phyloP scores from a whole-genome alignment of 2,329 filamentous ascomycete genomes.

The Teratosphaeria viscida region DNA sequence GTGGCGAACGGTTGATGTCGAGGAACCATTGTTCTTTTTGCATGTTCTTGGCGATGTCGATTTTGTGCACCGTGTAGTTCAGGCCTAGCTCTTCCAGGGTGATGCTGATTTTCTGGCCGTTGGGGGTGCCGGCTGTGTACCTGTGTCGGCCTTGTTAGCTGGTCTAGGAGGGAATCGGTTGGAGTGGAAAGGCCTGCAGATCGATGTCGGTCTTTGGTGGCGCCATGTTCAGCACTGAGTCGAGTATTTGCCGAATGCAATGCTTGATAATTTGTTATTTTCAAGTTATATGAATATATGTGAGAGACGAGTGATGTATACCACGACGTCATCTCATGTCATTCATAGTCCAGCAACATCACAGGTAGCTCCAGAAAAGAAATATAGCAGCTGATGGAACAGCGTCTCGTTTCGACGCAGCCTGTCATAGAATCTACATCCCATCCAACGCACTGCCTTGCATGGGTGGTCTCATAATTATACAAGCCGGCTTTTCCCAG shows the following conservation, averaged over 20 bases:
- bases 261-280: neutral
- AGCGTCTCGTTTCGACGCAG: neutral
- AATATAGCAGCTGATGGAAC: neutral
- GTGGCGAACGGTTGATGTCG: constrained; percentile 31
- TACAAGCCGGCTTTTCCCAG: neutral
- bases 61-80: constrained; percentile 23
- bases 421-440: neutral
- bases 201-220: neutral
- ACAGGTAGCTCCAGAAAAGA: neutral
- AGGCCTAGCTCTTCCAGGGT: constrained; percentile 25
- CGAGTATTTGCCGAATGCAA: neutral
- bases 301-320: neutral
- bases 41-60: constrained; percentile 34
- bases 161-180: neutral
- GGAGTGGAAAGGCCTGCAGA: neutral
- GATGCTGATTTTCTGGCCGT: constrained; percentile 25
- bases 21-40: constrained; percentile 38
- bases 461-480: neutral
- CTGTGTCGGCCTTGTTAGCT: constrained; percentile 1
- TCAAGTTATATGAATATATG: neutral
- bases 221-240: neutral
- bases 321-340: neutral
- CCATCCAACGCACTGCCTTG: neutral
- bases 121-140: constrained; percentile 25
- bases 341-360: neutral